These are phyloP conservation scores for Epichloe sibirici DNA, from an alignment of 2,329 filamentous ascomycete species.

Conservation along the genomic window DNA sequence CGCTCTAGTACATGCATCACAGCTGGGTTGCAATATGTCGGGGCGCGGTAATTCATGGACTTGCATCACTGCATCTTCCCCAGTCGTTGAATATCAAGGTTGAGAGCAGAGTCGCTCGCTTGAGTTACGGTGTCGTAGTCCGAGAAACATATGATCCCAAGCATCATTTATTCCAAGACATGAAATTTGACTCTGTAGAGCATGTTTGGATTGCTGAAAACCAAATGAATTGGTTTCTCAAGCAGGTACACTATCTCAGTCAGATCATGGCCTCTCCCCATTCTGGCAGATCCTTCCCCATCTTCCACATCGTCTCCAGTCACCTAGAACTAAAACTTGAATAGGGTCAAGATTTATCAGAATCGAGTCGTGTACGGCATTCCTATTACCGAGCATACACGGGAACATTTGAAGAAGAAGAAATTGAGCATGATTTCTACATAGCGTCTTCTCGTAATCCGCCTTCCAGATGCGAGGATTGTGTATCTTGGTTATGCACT, in stretches of 20 bases:
- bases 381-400: fast-evolving
- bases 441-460: neutral
- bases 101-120: slow-evolving; percentile 14
- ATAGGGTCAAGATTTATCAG: slow-evolving; percentile 1
- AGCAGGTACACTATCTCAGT: neutral
- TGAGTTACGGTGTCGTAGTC: slow-evolving; percentile 15
- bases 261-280: neutral
- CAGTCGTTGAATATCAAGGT: slow-evolving; percentile 9
- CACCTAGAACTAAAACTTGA: neutral
- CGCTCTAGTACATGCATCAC: neutral
- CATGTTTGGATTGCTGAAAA: neutral
- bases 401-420: neutral
- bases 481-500: neutral
- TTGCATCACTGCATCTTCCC: slow-evolving; percentile 2
- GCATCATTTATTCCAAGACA: slow-evolving; percentile 7
- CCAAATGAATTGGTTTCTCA: slow-evolving; percentile 20
- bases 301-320: neutral
- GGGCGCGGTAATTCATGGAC: slow-evolving; percentile 18
- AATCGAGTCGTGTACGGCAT: neutral
- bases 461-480: neutral
- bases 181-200: neutral
- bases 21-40: slow-evolving; percentile 25
- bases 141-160: neutral
- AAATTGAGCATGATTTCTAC: neutral
- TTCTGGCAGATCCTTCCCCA: neutral